Evolutionary conservation across 805 yeast species (phyloP).

Genomic region (Brettanomyces nanus): DNA sequence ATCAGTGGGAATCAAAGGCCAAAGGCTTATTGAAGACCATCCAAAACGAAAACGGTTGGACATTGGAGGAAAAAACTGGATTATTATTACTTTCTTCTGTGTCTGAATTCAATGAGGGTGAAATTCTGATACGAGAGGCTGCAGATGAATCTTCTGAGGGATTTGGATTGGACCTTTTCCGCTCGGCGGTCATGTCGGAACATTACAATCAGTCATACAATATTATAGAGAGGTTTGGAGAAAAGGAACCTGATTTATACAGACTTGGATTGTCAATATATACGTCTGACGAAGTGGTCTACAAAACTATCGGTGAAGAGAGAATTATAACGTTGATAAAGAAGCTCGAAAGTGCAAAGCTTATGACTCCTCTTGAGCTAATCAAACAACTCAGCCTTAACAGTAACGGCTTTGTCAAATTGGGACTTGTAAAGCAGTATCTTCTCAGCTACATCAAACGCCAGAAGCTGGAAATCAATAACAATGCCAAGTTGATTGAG

Average conservation of each 20-base stretch:
- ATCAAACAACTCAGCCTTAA: constrained; percentile 59
- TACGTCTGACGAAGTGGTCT: constrained; percentile 45
- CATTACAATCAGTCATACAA: constrained; percentile 51
- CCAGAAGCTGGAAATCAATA: constrained; percentile 58
- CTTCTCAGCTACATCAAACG: constrained; percentile 51
- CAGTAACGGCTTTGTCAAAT: constrained; percentile 48
- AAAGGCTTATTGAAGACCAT: constrained; percentile 35
- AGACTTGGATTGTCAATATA: constrained; percentile 56
- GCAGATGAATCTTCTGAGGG: constrained; percentile 24
- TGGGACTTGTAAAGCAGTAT: constrained; percentile 62
- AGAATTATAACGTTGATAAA: constrained; percentile 41
- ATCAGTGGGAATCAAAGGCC: constrained; percentile 64
- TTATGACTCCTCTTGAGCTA: constrained; percentile 69
- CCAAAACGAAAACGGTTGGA: constrained; percentile 25
- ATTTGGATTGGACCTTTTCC: constrained; percentile 53
- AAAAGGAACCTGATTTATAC: constrained; percentile 54
- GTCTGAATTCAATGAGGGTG: constrained; percentile 45
- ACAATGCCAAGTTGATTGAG: constrained; percentile 55
- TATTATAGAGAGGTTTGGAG: constrained; percentile 53
- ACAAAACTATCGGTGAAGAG: constrained; percentile 44
- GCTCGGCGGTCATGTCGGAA: constrained; percentile 51
- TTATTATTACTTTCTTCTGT: constrained; percentile 51
- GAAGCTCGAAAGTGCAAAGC: constrained; percentile 40
- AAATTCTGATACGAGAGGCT: constrained; percentile 29
- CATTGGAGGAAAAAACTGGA: constrained; percentile 46